Conservation (phyloP, 2,329 filamentous ascomycete genomes). For the Xenosphaeropsis pyriputrescens region DNA sequence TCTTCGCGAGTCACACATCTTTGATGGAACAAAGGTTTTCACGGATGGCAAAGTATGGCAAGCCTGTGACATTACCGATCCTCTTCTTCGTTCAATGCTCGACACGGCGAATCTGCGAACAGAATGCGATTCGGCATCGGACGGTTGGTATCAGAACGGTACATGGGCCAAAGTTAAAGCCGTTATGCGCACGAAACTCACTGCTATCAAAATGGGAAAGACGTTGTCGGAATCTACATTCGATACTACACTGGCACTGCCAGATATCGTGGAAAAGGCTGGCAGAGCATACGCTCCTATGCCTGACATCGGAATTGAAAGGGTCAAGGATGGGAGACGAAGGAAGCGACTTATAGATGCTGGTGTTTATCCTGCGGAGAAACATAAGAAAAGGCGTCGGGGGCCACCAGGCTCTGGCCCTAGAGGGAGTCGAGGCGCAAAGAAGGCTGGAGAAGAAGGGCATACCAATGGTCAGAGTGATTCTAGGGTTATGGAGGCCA, state of each 20-base stretch:
- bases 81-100: constrained; percentile 52
- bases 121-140: constrained; percentile 42
- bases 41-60: constrained; percentile 88
- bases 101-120: constrained; percentile 43
- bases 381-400: constrained; percentile 5
- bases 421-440: too few relatives aligned
- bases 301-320: constrained; percentile 9
- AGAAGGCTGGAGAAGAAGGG: too few relatives aligned
- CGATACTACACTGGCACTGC: constrained; percentile 23
- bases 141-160: constrained; percentile 77
- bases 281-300: constrained; percentile 11
- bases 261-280: constrained; percentile 13
- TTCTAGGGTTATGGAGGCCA: too few relatives aligned
- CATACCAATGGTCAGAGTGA: too few relatives aligned
- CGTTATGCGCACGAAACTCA: constrained; percentile 79
- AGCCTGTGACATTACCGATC: constrained; percentile 81
- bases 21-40: constrained; percentile 63
- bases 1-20: constrained; percentile 43
- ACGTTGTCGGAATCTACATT: constrained; percentile 32
- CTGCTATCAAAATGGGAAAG: constrained; percentile 44
- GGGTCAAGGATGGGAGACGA: not conserved
- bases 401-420: not conserved
- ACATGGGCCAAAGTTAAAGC: constrained; percentile 72
- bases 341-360: constrained; percentile 9
- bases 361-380: constrained; percentile 3